Evolutionary conservation across 2,329 filamentous ascomycete species (phyloP).

Genomic region (Calonectria henricotiae): DNA sequence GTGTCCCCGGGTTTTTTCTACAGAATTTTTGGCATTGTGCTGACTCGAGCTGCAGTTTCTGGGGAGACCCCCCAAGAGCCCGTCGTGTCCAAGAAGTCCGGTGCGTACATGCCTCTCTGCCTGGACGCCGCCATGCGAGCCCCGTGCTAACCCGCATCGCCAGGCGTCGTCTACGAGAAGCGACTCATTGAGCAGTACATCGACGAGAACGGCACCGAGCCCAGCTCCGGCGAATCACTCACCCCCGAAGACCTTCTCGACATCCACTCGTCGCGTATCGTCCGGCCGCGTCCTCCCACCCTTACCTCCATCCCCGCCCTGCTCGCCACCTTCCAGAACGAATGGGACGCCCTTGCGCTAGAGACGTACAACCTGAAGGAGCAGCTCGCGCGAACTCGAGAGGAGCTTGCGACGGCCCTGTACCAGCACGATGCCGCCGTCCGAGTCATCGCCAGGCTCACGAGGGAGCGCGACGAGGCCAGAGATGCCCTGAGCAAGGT

Average conservation of each 20-base stretch:
- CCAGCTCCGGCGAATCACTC: constrained; percentile 89
- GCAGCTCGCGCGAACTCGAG: constrained; percentile 89
- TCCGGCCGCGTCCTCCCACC: constrained; percentile 91
- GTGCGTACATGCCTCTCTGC: constrained; percentile 66
- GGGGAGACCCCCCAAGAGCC: constrained; percentile 96
- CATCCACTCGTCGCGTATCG: constrained; percentile 86
- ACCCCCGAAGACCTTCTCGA: constrained; percentile 88
- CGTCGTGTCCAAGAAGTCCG: constrained; percentile 95
- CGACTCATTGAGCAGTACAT: constrained; percentile 96
- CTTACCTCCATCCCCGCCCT: constrained; percentile 97
- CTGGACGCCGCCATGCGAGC: neutral
- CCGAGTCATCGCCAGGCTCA: constrained; percentile 91
- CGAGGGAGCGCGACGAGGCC: constrained; percentile 94
- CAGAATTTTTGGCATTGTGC: constrained; percentile 33
- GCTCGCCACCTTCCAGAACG: constrained; percentile 95
- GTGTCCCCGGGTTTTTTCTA: constrained; percentile 36
- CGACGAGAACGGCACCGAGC: constrained; percentile 92
- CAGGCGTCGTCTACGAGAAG: constrained; percentile 94
- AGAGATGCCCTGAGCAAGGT: constrained; percentile 90
- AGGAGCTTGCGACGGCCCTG: constrained; percentile 93
- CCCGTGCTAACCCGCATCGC: constrained; percentile 38
- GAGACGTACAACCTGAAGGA: constrained; percentile 94
- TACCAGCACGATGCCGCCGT: constrained; percentile 99
- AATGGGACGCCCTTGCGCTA: constrained; percentile 95
- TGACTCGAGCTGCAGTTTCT: constrained; percentile 76